Evolutionary conservation across 2,329 filamentous ascomycete species (phyloP).

Genomic region (Curvularia verruculosa): DNA sequence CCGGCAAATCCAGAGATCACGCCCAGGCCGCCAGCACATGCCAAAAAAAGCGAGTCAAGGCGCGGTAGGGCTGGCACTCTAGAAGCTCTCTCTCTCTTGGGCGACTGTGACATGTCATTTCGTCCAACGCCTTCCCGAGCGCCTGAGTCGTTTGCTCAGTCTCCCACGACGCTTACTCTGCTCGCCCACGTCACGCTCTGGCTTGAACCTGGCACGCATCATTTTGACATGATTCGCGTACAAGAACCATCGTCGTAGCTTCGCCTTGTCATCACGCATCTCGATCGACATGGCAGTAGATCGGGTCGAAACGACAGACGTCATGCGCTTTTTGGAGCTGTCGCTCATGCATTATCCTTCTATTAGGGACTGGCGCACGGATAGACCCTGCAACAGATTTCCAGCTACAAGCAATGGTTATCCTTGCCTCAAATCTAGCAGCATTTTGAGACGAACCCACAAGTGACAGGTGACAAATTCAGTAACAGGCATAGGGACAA

Average conservation of each 20-base stretch:
- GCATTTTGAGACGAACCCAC: slow-evolving; percentile 5
- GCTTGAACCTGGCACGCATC: not conserved
- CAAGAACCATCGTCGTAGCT: not conserved
- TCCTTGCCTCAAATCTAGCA: slow-evolving; percentile 10
- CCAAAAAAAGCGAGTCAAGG: slow-evolving; percentile 1
- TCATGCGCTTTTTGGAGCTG: slow-evolving; percentile 19
- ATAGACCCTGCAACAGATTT: slow-evolving; percentile 12
- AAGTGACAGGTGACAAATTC: slow-evolving; percentile 3
- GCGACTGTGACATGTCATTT: not conserved
- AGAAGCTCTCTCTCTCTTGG: not conserved
- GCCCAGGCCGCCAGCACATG: slow-evolving; percentile 7
- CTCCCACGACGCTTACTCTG: not conserved
- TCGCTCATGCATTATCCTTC: slow-evolving; percentile 17
- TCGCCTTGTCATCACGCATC: not conserved
- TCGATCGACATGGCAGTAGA: not conserved
- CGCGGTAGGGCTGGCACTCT: not conserved
- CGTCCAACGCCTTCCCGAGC: slow-evolving; percentile 9
- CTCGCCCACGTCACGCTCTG: not conserved
- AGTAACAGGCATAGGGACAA: not conserved
- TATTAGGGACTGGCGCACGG: slow-evolving; percentile 16
- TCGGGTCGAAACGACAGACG: slow-evolving; percentile 17
- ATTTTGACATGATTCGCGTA: not conserved
- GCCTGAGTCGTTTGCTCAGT: not conserved
- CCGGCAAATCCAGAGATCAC: not conserved
- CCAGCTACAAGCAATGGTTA: slow-evolving; percentile 7